Base-by-base conservation (phyloP, 2,329 filamentous ascomycete species). In the Plenodomus lindquistii region DNA sequence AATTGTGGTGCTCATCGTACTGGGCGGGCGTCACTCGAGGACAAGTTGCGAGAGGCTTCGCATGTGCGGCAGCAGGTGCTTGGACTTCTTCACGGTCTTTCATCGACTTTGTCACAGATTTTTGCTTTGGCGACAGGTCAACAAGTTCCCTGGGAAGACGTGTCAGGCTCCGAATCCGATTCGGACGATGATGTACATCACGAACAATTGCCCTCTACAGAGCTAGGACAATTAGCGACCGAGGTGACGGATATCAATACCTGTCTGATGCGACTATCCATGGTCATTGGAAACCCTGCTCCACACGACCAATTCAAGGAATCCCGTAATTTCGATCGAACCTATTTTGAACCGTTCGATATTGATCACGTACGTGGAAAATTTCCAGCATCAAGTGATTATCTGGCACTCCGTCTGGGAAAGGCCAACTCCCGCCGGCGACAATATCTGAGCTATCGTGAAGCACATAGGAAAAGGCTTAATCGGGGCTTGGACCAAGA, bases 1-100 rank as follows among this genome's bases (percentile, higher is more conserved):
- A 71, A 72, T 44, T 50, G 62, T 24, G 67, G 62, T n/a, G 69
- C 70, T 16, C 67, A 72, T 48, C 55, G 59, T 1, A 51, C 18
- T 36, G 64, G 66, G 4, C 55, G 51, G 31, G 50, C 59, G 22
- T 72, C 68, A 1, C 58, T 73, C 1, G 66, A 71, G 35, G 57
- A 67, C 42, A 57, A 57, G 24, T 59, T 73, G 1, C 51, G 67
- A 37, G 66, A 73, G 43, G 66, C 70, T 3, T 61, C 58, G 1
- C 55, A 67, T 29, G 52, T 71, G 15, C 52, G 55, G 17, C 37
- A 54, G 11, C 49, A 46, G 22, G 59, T 70, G 2, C 20, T 56
- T 4, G 48, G 60, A 2, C 49, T 69, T 15, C 42, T 70, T n/a
- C 36, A 43, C 15, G 57, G 59, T 20, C 44, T 71, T n/a, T n/a